Percentiles rank a stretch among this genome's conserved stretches.
Conservation (phyloP, 768 basidiomycete species). For the Termitomyces titanicus region DNA sequence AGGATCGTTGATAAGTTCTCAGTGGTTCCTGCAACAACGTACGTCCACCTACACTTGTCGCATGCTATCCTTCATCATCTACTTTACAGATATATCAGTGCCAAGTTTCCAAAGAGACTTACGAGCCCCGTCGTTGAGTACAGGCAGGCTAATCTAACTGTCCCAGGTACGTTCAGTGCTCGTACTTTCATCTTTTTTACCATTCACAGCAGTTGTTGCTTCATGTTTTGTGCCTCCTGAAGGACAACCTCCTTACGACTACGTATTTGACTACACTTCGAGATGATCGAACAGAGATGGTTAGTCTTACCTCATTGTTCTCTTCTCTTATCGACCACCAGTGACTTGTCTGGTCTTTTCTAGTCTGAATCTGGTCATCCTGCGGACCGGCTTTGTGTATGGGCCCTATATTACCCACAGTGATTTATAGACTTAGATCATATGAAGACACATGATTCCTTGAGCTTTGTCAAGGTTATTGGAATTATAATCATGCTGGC, state of each 20-base stretch:
- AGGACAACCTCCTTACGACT: constrained; percentile 66
- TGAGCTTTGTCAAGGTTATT: too few relatives aligned
- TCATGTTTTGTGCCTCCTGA: constrained; percentile 69
- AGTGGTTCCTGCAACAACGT: constrained; percentile 71
- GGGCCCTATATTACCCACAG: constrained; percentile 82
- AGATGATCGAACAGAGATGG: constrained; percentile 72
- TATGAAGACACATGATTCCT: too few relatives aligned
- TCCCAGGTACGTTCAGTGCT: constrained; percentile 48
- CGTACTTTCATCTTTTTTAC: constrained; percentile 5
- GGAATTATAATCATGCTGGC: too few relatives aligned
- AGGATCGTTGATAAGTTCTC: constrained; percentile 76
- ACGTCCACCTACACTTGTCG: constrained; percentile 29
- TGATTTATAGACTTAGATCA: too few relatives aligned
- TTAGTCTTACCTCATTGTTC: constrained; percentile 33
- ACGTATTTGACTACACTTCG: constrained; percentile 84
- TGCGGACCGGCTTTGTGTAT: constrained; percentile 73
- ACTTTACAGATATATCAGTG: constrained; percentile 64
- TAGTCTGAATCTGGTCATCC: constrained; percentile 78
- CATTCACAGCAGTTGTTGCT: constrained; percentile 55
- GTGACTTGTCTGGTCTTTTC: constrained; percentile 11
- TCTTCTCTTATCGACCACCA: too few relatives aligned
- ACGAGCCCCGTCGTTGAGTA: constrained; percentile 72
- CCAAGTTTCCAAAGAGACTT: constrained; percentile 69
- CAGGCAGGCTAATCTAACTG: constrained; percentile 75
- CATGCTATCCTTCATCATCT: neutral